Base-by-base conservation (phyloP, 768 basidiomycete genomes). In the Daedaleopsis nitida region DNA sequence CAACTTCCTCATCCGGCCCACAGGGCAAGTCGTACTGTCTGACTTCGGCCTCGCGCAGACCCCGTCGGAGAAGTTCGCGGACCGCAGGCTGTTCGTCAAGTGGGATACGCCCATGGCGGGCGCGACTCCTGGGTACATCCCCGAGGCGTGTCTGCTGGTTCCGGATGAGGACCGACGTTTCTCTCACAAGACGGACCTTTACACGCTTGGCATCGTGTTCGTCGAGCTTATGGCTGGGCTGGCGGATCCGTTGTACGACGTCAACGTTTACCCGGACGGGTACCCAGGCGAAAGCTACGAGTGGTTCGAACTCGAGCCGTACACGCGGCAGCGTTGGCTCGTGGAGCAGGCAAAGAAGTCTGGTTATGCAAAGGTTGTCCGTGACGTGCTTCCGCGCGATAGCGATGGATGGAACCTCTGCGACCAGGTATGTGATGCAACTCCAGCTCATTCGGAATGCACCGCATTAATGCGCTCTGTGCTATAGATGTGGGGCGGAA, bases 181-280 rank as follows among this genome's bases (percentile, higher is more conserved):
- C 43, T 43, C 52, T 11, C 19, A 21, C 19, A 32, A 55, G 21
- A 77, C 77, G 44, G 82, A 83, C 62, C 77, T 79, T 70, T 84
- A 78, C 80, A 73, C 70, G 19, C 68, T 80, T 11, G 82, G 82
- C 1, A 78, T 80, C 58, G 78, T 82, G 68, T 69, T 83, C 3
- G 74, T 78, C 47, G 80, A 83, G 65, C 77, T 81, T 10, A 34
- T 63, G n/a, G 38, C 52, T 1, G 38, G 48, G n/a, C 11, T 50
- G 13, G 35, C 35, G 0, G 19, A 4, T 8, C 57, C 61, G 23
- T 21, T 63, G 68, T 65, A 54, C 55, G 52, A 63, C 19, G 11
- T 52, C 6, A 27, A 48, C 17, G 39, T 60, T 37, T 54, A 42
- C 17, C 19, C 21, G n/a, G 50, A 44, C 5, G 10, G 19, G 19